Evolutionary conservation across 192 early-diverging fungal genomes (phyloP).

Genomic region (Podila minutissima): DNA sequence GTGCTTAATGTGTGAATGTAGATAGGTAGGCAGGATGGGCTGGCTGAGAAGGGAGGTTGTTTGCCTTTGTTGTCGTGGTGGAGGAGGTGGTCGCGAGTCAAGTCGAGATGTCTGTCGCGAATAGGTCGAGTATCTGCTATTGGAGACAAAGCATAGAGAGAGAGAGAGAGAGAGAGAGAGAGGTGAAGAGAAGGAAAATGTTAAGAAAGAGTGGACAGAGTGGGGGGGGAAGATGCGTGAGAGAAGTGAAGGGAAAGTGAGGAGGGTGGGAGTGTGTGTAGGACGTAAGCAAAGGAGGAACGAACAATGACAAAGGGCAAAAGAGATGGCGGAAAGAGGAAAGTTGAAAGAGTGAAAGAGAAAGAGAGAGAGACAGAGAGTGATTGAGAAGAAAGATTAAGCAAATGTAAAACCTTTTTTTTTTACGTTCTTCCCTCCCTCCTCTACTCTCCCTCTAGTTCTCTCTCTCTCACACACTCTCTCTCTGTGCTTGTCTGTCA

Average conservation of each 20-base stretch:
- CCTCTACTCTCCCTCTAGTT: too few relatives aligned
- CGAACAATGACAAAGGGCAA: background rate
- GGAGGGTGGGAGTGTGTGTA: background rate
- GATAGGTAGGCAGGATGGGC: background rate
- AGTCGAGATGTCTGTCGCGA: background rate
- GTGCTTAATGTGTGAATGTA: background rate
- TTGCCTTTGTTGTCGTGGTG: too few relatives aligned
- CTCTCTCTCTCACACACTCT: too few relatives aligned
- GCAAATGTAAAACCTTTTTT: background rate
- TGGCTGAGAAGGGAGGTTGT: too few relatives aligned
- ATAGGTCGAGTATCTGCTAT: background rate
- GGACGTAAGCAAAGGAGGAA: conserved; percentile 7
- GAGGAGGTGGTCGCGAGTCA: background rate
- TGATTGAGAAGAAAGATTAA: background rate
- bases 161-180: background rate
- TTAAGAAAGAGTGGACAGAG: background rate
- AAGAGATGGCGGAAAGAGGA: background rate
- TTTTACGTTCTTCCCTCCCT: background rate
- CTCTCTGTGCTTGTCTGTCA: background rate
- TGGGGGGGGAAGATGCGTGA: background rate
- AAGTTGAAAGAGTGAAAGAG: background rate
- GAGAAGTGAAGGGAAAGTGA: background rate
- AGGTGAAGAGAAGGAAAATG: background rate
- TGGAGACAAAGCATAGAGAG: background rate
- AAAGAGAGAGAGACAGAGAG: background rate